Conservation (phyloP, 768 basidiomycete species). For the Trametes elegans region DNA sequence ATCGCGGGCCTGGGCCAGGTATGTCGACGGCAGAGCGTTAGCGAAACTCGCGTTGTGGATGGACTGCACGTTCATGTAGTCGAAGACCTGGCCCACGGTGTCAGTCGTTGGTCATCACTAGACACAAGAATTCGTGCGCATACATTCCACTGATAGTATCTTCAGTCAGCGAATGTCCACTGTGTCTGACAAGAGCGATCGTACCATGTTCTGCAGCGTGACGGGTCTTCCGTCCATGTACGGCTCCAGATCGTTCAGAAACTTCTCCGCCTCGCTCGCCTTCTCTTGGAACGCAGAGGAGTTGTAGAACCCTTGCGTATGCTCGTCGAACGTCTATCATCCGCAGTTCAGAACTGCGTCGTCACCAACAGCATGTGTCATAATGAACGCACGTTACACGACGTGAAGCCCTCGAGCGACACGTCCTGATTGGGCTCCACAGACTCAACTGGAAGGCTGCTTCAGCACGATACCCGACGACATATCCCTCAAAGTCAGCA, state of each 20-base stretch:
- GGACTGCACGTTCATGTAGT: conserved; percentile 70
- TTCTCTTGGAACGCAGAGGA: conserved; percentile 51
- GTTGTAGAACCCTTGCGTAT: conserved; percentile 52
- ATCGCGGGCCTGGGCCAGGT: conserved; percentile 51
- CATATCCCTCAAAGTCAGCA: no score
- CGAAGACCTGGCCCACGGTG: conserved; percentile 47
- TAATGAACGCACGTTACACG: conserved; percentile 45
- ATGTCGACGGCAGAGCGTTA: conserved; percentile 43
- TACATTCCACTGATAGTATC: conserved; percentile 50
- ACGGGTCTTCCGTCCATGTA: conserved; percentile 55
- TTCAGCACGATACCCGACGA: neutral
- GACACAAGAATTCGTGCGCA: conserved; percentile 1
- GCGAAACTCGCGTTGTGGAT: conserved; percentile 64
- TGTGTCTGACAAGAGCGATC: conserved; percentile 15
- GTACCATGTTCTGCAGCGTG: conserved; percentile 57
- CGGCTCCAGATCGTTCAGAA: conserved; percentile 47
- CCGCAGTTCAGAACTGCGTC: neutral
- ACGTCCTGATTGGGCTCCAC: conserved; percentile 61
- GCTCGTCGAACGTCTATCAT: conserved; percentile 22
- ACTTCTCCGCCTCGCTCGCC: conserved; percentile 41
- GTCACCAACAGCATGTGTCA: neutral
- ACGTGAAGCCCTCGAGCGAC: conserved; percentile 65
- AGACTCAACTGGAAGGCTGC: conserved; percentile 47
- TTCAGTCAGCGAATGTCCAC: conserved; percentile 16
- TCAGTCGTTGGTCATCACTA: neutral